Evolutionary conservation across 2,329 filamentous ascomycete species (phyloP).

Genomic region (Xylariales sp.): DNA sequence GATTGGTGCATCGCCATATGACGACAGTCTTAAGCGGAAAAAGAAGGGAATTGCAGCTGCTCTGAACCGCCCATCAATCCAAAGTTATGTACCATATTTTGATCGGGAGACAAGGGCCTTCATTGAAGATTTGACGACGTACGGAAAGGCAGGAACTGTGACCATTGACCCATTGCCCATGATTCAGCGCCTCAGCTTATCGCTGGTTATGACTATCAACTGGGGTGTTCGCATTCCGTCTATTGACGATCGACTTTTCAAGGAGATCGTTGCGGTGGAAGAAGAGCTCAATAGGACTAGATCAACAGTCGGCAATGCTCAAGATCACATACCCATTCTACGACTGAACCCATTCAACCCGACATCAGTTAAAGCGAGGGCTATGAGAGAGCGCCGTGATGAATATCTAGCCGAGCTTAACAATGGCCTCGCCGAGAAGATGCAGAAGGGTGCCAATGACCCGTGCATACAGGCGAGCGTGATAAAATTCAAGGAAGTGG

Average conservation of each 20-base stretch:
- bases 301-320: constrained; percentile 84
- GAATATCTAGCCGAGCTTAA: constrained; percentile 75
- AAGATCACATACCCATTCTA: constrained; percentile 83
- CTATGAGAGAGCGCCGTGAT: constrained; percentile 76
- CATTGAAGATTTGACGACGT: constrained; percentile 76
- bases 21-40: constrained; percentile 80
- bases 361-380: constrained; percentile 63
- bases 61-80: constrained; percentile 78
- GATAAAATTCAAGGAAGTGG: constrained; percentile 55
- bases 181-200: constrained; percentile 80
- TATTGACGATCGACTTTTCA: constrained; percentile 72
- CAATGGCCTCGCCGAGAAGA: constrained; percentile 61
- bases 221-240: constrained; percentile 82
- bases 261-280: constrained; percentile 81
- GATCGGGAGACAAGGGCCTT: constrained; percentile 79
- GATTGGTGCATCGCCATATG: constrained; percentile 86
- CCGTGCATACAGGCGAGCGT: constrained; percentile 56
- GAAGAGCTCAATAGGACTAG: constrained; percentile 80
- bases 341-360: constrained; percentile 64
- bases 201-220: constrained; percentile 78
- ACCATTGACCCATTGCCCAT: constrained; percentile 79
- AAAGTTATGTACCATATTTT: constrained; percentile 84
- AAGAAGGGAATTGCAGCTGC: constrained; percentile 84
- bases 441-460: constrained; percentile 52
- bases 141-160: constrained; percentile 69